These are phyloP conservation scores for Sugiyamaella floridensis DNA, from an alignment of 805 yeast species.

Conservation along the genomic window DNA sequence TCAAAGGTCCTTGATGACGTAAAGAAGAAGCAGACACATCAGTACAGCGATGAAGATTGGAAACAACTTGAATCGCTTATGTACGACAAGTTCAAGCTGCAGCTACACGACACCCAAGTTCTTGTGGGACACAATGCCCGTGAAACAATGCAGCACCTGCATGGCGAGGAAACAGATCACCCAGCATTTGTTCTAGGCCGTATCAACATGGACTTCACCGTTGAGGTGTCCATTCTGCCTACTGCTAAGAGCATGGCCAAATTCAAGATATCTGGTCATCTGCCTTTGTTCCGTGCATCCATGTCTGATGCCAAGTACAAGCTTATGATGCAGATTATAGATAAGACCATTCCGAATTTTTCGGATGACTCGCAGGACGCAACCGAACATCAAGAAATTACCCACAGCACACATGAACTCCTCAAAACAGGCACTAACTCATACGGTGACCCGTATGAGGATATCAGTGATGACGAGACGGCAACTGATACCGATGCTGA, in stretches of 20 bases:
- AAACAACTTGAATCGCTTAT: conserved; percentile 63
- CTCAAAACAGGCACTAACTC: conserved; percentile 4
- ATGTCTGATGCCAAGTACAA: conserved; percentile 88
- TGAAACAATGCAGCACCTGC: conserved; percentile 68
- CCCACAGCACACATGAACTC: neutral
- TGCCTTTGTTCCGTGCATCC: conserved; percentile 65
- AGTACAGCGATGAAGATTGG: conserved; percentile 66
- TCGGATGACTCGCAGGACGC: conserved; percentile 32
- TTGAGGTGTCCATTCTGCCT: conserved; percentile 83
- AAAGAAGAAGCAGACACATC: conserved; percentile 47
- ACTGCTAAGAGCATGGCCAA: conserved; percentile 67
- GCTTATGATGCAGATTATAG: conserved; percentile 71
- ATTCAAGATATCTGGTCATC: conserved; percentile 64
- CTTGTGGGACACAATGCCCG: conserved; percentile 78
- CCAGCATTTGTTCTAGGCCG: conserved; percentile 66
- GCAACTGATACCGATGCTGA: conserved; percentile 10
- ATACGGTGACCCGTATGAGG: neutral
- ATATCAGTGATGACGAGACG: conserved; percentile 3
- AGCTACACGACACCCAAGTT: conserved; percentile 78
- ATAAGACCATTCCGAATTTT: conserved; percentile 56
- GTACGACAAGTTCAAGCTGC: conserved; percentile 81
- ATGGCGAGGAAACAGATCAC: conserved; percentile 33
- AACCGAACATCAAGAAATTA: conserved; percentile 11
- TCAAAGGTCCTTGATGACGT: conserved; percentile 60
- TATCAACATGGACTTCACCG: conserved; percentile 60